A percentile compares a stretch with the other conserved stretches of the same genome.
Evolutionary conservation across 192 early-diverging fungal species (phyloP).

Genomic region (Dispira parvispora): DNA sequence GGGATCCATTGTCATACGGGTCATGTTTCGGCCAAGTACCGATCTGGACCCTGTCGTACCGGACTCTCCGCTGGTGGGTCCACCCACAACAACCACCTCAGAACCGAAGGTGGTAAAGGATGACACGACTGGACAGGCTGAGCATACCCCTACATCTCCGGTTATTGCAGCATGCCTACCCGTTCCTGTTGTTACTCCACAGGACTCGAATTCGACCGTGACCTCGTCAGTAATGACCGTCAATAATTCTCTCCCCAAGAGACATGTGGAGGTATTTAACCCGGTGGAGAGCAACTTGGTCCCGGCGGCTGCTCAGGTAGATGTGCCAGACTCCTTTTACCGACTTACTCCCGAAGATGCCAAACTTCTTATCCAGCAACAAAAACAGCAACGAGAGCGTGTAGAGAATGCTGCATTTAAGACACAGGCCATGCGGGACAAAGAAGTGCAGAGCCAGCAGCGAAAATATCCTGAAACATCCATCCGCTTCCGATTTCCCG

Average conservation of each 20-base stretch:
- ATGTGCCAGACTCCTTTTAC: conserved; percentile 81
- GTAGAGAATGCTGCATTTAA: conserved; percentile 56
- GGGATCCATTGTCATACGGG: conserved; percentile 50
- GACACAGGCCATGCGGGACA: conserved; percentile 58
- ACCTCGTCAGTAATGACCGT: too few relatives aligned
- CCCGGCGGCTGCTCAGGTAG: conserved; percentile 30
- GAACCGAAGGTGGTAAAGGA: too few relatives aligned
- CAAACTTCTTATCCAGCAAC: conserved; percentile 37
- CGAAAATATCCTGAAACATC: conserved; percentile 55
- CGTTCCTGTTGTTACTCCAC: too few relatives aligned
- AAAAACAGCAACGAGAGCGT: conserved; percentile 30
- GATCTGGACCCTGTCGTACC: too few relatives aligned
- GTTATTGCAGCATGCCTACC: too few relatives aligned
- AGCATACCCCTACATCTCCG: too few relatives aligned
- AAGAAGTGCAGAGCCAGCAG: conserved; percentile 38
- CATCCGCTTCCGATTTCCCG: conserved; percentile 75
- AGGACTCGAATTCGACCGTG: too few relatives aligned
- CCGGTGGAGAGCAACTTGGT: conserved; percentile 25
- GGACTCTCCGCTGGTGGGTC: too few relatives aligned
- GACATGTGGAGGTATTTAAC: conserved; percentile 32
- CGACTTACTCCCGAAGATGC: conserved; percentile 53
- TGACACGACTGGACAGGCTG: too few relatives aligned
- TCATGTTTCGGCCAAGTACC: conserved; percentile 51
- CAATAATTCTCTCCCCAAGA: conserved; percentile 2
- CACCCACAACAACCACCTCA: too few relatives aligned